These are phyloP conservation scores for Yarrowia yakushimensis DNA, from an alignment of 805 yeast genomes.

Conservation along the genomic window DNA sequence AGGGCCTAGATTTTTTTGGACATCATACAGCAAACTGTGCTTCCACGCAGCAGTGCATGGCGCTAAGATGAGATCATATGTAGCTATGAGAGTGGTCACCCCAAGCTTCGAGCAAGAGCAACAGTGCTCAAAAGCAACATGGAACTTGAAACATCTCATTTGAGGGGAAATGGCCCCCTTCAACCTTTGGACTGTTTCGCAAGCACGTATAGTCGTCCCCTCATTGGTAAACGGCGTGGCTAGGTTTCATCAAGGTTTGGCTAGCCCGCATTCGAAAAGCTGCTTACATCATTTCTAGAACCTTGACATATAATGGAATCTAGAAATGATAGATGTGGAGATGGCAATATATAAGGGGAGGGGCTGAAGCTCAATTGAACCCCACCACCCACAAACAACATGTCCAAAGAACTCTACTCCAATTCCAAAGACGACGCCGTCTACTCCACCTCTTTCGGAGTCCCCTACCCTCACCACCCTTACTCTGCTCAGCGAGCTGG, in stretches of 20 bases:
- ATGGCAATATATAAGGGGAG: not conserved
- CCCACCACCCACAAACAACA: not conserved
- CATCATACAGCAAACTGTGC: no score
- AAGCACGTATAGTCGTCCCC: conserved; percentile 2
- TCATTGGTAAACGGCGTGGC: not conserved
- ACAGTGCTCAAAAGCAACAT: not conserved
- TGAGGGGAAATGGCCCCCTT: not conserved
- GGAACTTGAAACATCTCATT: no score
- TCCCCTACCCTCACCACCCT: conserved; percentile 27
- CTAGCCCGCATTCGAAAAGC: not conserved
- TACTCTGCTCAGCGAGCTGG: conserved; percentile 52
- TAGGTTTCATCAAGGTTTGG: not conserved
- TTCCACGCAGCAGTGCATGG: no score
- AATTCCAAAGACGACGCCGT: conserved; percentile 21
- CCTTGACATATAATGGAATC: not conserved
- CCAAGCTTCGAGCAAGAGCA: no score
- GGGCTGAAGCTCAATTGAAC: not conserved
- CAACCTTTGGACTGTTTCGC: not conserved
- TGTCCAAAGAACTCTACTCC: conserved; percentile 5
- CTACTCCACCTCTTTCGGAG: conserved; percentile 24
- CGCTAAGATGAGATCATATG: no score
- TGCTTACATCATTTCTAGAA: not conserved
- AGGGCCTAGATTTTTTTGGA: no score
- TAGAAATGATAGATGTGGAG: not conserved
- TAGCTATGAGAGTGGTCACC: no score